These are phyloP conservation scores for Paracoccidioides brasiliensis DNA, from an alignment of 2,329 filamentous ascomycete species.

Conservation along the genomic window DNA sequence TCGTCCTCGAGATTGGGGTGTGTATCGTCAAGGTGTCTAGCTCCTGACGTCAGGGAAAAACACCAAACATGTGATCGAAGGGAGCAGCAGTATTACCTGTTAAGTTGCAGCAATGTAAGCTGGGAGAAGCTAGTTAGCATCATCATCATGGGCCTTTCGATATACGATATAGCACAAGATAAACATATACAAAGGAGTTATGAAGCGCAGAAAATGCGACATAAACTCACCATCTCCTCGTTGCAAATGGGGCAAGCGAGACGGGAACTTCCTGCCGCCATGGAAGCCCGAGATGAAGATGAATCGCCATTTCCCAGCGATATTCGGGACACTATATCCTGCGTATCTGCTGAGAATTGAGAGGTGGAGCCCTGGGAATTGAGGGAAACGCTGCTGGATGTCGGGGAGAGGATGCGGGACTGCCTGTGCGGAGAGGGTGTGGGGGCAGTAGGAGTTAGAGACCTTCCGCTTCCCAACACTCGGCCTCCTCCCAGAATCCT, in stretches of 20 bases:
- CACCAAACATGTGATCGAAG: conserved; percentile 12
- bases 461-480: conserved; percentile 75
- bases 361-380: conserved; percentile 63
- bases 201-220: not conserved
- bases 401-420: conserved; percentile 41
- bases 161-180: not conserved
- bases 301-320: conserved; percentile 49
- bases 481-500: conserved; percentile 85
- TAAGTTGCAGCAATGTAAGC: conserved; percentile 86
- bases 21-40: conserved; percentile 67
- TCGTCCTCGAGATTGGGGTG: conserved; percentile 82
- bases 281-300: conserved; percentile 35
- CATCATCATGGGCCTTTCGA: not conserved
- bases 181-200: not conserved
- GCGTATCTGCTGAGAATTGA: conserved; percentile 55
- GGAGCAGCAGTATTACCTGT: conserved; percentile 42
- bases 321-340: conserved; percentile 72
- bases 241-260: conserved; percentile 95
- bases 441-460: conserved; percentile 53
- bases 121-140: conserved; percentile 26
- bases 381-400: conserved; percentile 62
- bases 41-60: conserved; percentile 5
- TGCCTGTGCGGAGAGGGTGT: conserved; percentile 22
- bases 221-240: conserved; percentile 73
- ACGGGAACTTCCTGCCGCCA: conserved; percentile 41